Evolutionary conservation across 208 protist genomes (phyloP).

Genomic region (Trichomonas vaginalis): DNA sequence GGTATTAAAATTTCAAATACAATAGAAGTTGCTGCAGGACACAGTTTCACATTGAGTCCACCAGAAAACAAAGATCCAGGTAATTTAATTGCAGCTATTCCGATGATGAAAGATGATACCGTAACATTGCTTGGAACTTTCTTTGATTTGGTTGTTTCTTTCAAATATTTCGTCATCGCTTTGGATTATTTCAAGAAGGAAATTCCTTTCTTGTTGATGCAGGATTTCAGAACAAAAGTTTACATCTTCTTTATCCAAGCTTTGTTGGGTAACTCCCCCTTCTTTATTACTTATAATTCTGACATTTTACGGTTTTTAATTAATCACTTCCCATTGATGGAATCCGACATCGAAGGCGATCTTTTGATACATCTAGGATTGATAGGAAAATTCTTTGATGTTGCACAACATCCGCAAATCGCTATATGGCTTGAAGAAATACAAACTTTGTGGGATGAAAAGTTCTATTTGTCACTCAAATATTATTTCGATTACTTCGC

Average conservation of each 20-base stretch:
- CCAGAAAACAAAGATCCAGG: neutral
- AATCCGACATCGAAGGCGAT: neutral
- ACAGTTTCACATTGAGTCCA: neutral
- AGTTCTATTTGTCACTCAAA: neutral
- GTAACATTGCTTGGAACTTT: neutral
- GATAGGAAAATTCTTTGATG: neutral
- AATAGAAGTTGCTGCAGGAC: neutral
- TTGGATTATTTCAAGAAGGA: neutral
- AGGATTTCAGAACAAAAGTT: neutral
- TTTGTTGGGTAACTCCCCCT: neutral
- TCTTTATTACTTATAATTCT: neutral
- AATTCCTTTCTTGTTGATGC: neutral
- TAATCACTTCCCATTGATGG: neutral
- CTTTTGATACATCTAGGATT: neutral
- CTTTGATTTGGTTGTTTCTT: neutral
- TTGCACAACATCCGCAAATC: neutral
- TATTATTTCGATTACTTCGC: neutral
- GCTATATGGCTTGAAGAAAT: neutral
- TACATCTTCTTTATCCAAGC: neutral
- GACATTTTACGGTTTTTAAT: neutral
- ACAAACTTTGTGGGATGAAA: neutral
- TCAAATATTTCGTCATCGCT: neutral
- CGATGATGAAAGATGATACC: neutral
- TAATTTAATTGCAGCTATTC: neutral
- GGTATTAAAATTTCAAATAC: neutral